Evolutionary conservation across 169 alveolate genomes (phyloP), one percentile per base, ranked within the genome.

Genomic region (Theileria parva): DNA sequence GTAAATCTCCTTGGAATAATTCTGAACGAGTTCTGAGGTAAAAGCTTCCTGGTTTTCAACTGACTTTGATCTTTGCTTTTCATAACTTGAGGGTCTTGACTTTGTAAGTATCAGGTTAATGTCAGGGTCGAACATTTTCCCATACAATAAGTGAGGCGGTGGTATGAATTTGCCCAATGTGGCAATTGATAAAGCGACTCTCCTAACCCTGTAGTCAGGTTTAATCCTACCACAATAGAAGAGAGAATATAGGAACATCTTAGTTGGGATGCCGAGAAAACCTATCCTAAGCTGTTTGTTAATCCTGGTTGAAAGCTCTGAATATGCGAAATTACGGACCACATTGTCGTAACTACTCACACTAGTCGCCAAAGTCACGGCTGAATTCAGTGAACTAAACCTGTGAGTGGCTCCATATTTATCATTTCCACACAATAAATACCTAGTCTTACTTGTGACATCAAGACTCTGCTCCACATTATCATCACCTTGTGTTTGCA

Each of bases 201-300:
- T 53, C 34, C 88, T 68, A 8, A 81, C 88, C 15, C 88, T 50
- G 80, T 64, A 70, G 80, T 81, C 78, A 23, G 68, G 67, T 37
- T 76, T 61, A 67, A 81, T 63, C 55, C 88, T 63, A 12, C 88
- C 88, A 25, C 83, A 81, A 57, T 81, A 81, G 59, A 81, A 81
- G 0, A 81, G 75, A 21, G 88, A 81, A 51, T 81, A 78, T 28
- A 78, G 85, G 32, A 81, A 81, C 88, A 81, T 81, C 50, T 81
- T 81, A 1, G 88, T 79, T 7, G 88, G 88, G 25, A 81, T 81
- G 19, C 88, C 88, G 34, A 74, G 27, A 27, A 81, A 81, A 53
- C 88, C 88, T 6, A 81, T 79, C 63, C 88, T 74, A 0, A 81
- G 85, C 28, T 81, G 88, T 44, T 75, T 81, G 80, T 77, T 66